Evolutionary conservation across 2,329 filamentous ascomycete genomes (phyloP).

Genomic region (Hypoxylon sp.): DNA sequence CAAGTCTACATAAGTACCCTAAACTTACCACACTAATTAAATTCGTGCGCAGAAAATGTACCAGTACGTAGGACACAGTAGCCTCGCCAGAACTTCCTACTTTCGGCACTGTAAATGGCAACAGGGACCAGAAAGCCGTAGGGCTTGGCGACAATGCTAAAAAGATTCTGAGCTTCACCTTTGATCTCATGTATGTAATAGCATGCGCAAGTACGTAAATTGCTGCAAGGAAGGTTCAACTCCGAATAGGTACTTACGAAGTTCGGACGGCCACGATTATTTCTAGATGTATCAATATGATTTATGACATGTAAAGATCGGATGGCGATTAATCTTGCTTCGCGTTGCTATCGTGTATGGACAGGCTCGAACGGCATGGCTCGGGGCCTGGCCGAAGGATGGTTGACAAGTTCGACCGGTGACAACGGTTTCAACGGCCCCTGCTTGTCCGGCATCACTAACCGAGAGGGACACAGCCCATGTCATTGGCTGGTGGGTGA

Average conservation of each 20-base stretch:
- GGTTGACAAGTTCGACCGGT: conserved; percentile 15
- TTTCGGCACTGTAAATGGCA: neutral
- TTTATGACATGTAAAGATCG: neutral
- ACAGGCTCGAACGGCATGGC: conserved; percentile 14
- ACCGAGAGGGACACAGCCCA: conserved; percentile 1
- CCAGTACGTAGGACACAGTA: conserved; percentile 7
- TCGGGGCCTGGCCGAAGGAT: conserved; percentile 16
- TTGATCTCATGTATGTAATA: neutral
- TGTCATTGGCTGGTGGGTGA: conserved; percentile 8
- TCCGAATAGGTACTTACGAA: neutral
- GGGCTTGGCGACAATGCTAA: conserved; percentile 3
- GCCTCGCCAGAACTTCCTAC: neutral
- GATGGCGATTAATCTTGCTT: conserved; percentile 5
- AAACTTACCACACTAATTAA: neutral
- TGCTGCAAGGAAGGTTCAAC: neutral
- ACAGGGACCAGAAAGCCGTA: conserved; percentile 11
- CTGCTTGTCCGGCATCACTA: conserved; percentile 11
- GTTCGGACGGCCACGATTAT: neutral
- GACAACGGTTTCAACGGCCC: conserved; percentile 17
- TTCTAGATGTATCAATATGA: neutral
- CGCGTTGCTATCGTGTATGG: conserved; percentile 4
- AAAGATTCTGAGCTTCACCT: neutral
- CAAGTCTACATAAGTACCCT: conserved; percentile 5
- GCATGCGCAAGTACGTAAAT: neutral
- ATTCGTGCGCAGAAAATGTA: neutral